phyloP scores from a whole-genome alignment of 495 filamentous ascomycete genomes.

The Lineolata rhizophorae region DNA sequence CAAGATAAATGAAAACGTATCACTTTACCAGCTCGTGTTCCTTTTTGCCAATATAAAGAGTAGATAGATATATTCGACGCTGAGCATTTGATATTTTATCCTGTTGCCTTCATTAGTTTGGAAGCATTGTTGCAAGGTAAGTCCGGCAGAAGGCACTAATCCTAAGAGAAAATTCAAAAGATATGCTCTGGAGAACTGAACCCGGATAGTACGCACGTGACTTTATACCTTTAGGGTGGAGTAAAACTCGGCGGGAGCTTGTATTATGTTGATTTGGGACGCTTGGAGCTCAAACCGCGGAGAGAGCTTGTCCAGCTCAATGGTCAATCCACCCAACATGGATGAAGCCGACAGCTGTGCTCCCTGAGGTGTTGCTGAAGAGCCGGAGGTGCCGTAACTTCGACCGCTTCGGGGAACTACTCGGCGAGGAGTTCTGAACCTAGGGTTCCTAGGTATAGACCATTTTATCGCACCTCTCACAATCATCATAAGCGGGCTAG shows the following conservation, averaged over 20 bases:
- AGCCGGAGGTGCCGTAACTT: too few species aligned
- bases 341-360: constrained; percentile 8
- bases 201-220: too few species aligned
- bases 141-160: constrained; percentile 1
- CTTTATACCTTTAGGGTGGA: constrained; percentile 67
- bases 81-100: constrained; percentile 61
- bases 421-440: too few species aligned
- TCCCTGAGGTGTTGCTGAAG: too few species aligned
- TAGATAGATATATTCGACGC: constrained; percentile 69
- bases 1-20: too few species aligned
- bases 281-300: constrained; percentile 73
- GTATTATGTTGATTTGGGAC: constrained; percentile 58
- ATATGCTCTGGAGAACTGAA: too few species aligned
- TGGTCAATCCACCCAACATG: constrained; percentile 43
- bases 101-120: too few species aligned
- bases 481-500: too few species aligned
- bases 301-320: constrained; percentile 70
- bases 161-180: too few species aligned
- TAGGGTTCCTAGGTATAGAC: too few species aligned
- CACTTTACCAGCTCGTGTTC: constrained; percentile 58
- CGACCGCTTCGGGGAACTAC: too few species aligned
- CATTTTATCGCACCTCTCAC: too few species aligned
- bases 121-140: not conserved
- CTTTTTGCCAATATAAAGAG: constrained; percentile 85
- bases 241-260: constrained; percentile 69